These are phyloP conservation scores for Phytophthora tubulina DNA, from an alignment of 352 stramenopile species.

Conservation along the genomic window DNA sequence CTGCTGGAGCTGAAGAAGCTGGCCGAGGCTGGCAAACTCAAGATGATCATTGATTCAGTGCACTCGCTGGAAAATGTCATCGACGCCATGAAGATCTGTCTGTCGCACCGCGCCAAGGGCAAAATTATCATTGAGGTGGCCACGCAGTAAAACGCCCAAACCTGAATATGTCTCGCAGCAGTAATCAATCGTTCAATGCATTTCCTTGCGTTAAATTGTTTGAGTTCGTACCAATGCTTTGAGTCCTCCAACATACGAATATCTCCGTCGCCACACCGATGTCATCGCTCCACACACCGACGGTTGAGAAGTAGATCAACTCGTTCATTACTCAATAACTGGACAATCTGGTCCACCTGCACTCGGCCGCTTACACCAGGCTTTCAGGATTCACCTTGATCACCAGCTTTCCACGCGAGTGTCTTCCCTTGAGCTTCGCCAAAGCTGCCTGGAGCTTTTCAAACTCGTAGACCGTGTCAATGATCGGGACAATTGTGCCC, in stretches of 20 bases:
- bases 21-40: too few species aligned
- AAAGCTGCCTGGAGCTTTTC: constrained; percentile 49
- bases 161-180: background rate
- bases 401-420: constrained; percentile 63
- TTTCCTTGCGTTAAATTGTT: too few species aligned
- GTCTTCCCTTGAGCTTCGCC: constrained; percentile 51
- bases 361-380: background rate
- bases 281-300: too few species aligned
- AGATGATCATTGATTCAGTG: too few species aligned
- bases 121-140: constrained; percentile 73
- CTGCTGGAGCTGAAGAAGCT: too few species aligned
- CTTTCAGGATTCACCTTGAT: constrained; percentile 37
- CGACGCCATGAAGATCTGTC: constrained; percentile 59
- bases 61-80: background rate
- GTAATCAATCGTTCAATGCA: too few species aligned
- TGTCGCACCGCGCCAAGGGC: constrained; percentile 60
- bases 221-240: too few species aligned
- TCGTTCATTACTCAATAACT: constrained; percentile 1
- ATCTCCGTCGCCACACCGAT: too few species aligned
- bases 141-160: constrained; percentile 20
- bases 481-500: constrained; percentile 34
- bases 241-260: too few species aligned
- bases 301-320: too few species aligned
- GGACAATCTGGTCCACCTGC: background rate
- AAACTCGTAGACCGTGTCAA: constrained; percentile 53